Evolutionary conservation across 257 asterid genomes (phyloP).

Genomic region (Gentiana straminea): DNA sequence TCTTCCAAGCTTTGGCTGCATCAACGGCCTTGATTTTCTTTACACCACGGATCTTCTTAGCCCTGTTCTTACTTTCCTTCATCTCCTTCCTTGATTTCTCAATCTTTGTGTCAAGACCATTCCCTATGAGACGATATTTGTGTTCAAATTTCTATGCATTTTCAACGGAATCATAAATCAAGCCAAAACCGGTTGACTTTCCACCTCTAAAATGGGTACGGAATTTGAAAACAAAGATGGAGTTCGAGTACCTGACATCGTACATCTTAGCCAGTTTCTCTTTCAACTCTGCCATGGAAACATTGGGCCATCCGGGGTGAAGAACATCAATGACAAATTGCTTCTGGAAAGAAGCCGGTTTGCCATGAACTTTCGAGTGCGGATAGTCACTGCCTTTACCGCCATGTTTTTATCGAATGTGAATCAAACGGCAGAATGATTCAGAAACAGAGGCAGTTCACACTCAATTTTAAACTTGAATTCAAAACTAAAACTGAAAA

Average conservation of each 20-base stretch:
- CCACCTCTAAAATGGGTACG: too few species aligned
- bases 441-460: too few species aligned
- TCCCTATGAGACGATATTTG: too few species aligned
- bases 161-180: too few species aligned
- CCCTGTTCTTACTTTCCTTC: conserved; percentile 84
- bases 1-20: too few species aligned
- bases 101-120: conserved; percentile 84
- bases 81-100: conserved; percentile 87
- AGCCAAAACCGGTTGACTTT: too few species aligned
- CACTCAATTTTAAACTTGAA: too few species aligned
- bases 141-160: too few species aligned
- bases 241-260: conserved; percentile 69
- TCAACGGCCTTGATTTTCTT: too few species aligned
- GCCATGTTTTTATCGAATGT: too few species aligned
- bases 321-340: conserved; percentile 2
- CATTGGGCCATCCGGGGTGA: not conserved
- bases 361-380: not conserved
- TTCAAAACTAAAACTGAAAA: too few species aligned
- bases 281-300: not conserved
- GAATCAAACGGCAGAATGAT: too few species aligned
- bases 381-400: not conserved
- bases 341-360: conserved; percentile 1
- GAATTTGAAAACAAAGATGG: conserved; percentile 85
- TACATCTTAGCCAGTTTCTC: conserved; percentile 54
- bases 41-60: conserved; percentile 86